phyloP scores from a whole-genome alignment of 1,284 basidiomycete genomes.

The Ganoderma lucidum region DNA sequence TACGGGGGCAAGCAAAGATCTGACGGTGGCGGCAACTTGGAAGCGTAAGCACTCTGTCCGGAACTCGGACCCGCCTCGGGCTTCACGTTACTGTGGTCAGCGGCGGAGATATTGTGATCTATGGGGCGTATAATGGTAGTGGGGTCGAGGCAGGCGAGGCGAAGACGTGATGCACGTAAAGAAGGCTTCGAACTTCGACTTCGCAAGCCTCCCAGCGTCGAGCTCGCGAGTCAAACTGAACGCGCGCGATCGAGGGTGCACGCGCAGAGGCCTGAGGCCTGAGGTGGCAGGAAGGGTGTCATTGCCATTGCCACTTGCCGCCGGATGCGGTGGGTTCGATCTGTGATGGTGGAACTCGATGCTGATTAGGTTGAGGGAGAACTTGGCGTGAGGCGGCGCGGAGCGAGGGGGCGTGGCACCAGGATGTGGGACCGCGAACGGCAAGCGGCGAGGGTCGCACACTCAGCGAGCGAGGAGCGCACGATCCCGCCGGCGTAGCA shows the following conservation, averaged over 20 bases:
- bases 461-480: constrained; percentile 10
- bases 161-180: constrained; percentile 1
- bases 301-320: not conserved
- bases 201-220: not conserved
- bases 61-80: not conserved
- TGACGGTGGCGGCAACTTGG: not conserved
- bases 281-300: not conserved
- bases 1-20: not conserved
- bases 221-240: constrained; percentile 3
- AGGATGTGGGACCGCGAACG: constrained; percentile 8
- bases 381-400: not conserved
- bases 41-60: not conserved
- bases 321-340: not conserved
- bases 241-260: not conserved
- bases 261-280: not conserved
- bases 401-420: not conserved
- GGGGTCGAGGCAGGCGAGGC: not conserved
- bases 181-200: too few species aligned
- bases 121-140: not conserved
- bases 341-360: not conserved
- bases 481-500: not conserved
- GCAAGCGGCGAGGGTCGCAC: constrained; percentile 4
- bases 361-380: constrained; percentile 6
- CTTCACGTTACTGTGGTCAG: not conserved
- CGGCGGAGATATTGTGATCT: not conserved